Conservation (phyloP, 2,329 filamentous ascomycete species). For the Sclerotinia subarctica region DNA sequence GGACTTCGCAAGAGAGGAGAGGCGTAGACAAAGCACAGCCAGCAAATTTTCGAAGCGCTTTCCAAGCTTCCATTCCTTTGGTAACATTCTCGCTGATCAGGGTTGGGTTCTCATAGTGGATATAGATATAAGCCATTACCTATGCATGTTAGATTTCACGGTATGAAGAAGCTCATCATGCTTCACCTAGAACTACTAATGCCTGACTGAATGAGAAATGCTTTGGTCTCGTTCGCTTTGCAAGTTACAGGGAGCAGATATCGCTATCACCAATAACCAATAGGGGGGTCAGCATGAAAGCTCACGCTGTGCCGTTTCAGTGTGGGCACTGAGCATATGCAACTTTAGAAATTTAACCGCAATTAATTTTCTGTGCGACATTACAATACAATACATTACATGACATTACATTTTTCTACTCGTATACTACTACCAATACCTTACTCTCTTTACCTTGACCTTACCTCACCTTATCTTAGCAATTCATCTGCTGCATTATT, state of each 20-base stretch:
- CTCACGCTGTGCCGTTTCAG: slow-evolving; percentile 20
- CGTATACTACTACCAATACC: background rate
- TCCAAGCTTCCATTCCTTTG: background rate
- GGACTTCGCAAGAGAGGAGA: background rate
- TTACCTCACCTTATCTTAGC: background rate
- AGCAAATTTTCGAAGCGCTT: background rate
- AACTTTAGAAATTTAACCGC: slow-evolving; percentile 8
- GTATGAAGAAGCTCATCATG: background rate
- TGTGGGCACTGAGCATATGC: background rate
- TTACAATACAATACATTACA: slow-evolving; percentile 1
- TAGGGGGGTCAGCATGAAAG: slow-evolving; percentile 17
- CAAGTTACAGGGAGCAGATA: slow-evolving; percentile 17
- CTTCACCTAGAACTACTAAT: background rate
- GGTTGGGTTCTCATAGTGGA: background rate
- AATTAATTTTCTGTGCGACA: slow-evolving; percentile 13
- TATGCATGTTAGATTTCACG: slow-evolving; percentile 16
- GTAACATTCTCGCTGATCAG: background rate
- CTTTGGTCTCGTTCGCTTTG: slow-evolving; percentile 15
- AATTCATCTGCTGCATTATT: background rate
- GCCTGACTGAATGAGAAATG: background rate
- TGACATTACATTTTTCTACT: background rate
- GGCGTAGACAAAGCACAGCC: background rate
- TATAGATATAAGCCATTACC: background rate
- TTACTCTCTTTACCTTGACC: background rate
- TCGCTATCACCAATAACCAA: slow-evolving; percentile 15